phyloP scores from a whole-genome alignment of 164 flowering plant species.

The Dillenia turbinata region DNA sequence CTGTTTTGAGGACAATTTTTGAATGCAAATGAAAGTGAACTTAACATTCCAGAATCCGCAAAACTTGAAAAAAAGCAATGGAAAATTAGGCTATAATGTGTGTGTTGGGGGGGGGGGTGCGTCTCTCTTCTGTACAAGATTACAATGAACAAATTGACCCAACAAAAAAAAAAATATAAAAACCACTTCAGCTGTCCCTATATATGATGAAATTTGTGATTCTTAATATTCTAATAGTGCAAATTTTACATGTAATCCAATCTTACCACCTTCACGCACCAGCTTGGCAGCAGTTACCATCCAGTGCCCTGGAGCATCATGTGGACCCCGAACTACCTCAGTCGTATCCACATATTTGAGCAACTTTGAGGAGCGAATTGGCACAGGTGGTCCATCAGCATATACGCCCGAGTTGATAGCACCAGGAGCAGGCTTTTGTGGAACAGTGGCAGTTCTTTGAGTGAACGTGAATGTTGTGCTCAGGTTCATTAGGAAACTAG shows the following conservation, averaged over 20 bases:
- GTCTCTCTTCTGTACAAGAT: too few species aligned
- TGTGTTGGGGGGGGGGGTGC: too few species aligned
- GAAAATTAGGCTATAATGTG: too few species aligned
- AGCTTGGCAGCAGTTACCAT: slow-evolving; percentile 72
- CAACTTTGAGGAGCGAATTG: slow-evolving; percentile 43
- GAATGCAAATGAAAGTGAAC: too few species aligned
- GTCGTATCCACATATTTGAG: slow-evolving; percentile 55
- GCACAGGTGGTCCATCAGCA: slow-evolving; percentile 75
- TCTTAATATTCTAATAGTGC: slow-evolving; percentile 51
- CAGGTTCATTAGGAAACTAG: slow-evolving; percentile 51
- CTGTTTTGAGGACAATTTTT: too few species aligned
- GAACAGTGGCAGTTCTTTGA: slow-evolving; percentile 24
- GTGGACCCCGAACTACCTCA: slow-evolving; percentile 72
- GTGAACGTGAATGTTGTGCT: slow-evolving; percentile 67
- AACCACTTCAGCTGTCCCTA: too few species aligned
- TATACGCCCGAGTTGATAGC: slow-evolving; percentile 71
- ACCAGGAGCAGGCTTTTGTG: slow-evolving; percentile 43
- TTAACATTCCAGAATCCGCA: too few species aligned
- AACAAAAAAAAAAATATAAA: too few species aligned
- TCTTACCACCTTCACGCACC: slow-evolving; percentile 58
- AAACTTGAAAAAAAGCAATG: too few species aligned
- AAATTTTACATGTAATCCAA: slow-evolving; percentile 72
- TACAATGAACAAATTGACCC: too few species aligned
- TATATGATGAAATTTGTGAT: too few species aligned
- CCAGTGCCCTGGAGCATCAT: slow-evolving; percentile 83